Conservation (phyloP, 345 rosid species). For the Eucalyptus globulus region DNA sequence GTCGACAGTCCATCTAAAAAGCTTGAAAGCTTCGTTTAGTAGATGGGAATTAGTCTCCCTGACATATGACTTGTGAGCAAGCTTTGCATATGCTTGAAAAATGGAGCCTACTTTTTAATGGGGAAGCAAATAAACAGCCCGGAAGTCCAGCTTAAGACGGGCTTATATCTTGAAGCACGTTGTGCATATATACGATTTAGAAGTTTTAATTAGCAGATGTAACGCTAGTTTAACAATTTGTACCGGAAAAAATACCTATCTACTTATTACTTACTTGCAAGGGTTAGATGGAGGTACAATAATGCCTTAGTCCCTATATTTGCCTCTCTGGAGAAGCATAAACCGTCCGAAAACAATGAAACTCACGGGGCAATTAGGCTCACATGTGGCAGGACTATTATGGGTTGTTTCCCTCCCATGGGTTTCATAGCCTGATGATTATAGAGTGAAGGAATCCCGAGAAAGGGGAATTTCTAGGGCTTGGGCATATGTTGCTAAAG, state of each 20-base stretch:
- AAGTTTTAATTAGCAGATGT: not conserved
- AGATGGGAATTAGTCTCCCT: not conserved
- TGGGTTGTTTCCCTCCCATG: not conserved
- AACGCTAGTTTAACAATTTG: not conserved
- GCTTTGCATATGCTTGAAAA: not conserved
- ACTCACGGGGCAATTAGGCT: not conserved
- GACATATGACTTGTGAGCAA: not conserved
- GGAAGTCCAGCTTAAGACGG: not conserved
- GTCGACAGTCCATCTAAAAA: not conserved
- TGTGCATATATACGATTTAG: not conserved
- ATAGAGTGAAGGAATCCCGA: constrained; percentile 65
- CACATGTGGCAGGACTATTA: constrained; percentile 1
- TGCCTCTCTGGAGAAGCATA: constrained; percentile 3
- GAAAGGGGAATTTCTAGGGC: constrained; percentile 31
- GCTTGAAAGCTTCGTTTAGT: not conserved
- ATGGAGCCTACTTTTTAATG: not conserved
- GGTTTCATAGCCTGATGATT: not conserved
- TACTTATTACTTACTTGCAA: not conserved
- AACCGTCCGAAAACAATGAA: constrained; percentile 5
- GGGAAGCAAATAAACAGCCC: not conserved
- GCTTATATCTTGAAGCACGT: not conserved
- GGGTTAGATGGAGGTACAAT: not conserved
- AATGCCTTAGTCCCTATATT: not conserved
- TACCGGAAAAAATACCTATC: not conserved
- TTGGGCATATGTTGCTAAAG: constrained; percentile 75